phyloP scores from a whole-genome alignment of 352 stramenopile species.

The Pythium coloratum region DNA sequence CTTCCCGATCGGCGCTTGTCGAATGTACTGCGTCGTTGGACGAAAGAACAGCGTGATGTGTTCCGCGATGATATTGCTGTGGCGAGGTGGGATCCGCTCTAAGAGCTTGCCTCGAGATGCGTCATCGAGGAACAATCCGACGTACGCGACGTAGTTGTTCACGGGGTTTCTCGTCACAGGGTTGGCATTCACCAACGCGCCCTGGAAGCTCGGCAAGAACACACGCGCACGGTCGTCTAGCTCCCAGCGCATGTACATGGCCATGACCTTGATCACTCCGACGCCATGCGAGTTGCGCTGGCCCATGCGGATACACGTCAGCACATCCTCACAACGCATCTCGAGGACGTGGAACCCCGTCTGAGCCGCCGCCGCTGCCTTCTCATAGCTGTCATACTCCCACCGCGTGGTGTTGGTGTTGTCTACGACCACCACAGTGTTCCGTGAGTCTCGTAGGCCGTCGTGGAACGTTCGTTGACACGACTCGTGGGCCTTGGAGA shows the following conservation, averaged over 20 bases:
- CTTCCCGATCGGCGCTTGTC: constrained; percentile 45
- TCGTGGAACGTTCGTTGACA: constrained; percentile 45
- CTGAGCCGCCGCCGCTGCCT: background rate
- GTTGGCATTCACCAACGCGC: constrained; percentile 43
- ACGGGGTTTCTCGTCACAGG: constrained; percentile 45
- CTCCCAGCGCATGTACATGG: constrained; percentile 74
- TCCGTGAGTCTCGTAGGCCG: constrained; percentile 26
- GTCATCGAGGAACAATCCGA: constrained; percentile 56
- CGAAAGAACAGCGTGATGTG: constrained; percentile 71
- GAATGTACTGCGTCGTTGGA: constrained; percentile 52
- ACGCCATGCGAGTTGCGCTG: constrained; percentile 74
- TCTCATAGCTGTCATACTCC: constrained; percentile 66
- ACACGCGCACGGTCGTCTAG: constrained; percentile 33
- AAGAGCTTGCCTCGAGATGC: constrained; percentile 38
- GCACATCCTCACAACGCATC: constrained; percentile 48
- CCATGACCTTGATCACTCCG: constrained; percentile 52
- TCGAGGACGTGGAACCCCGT: constrained; percentile 36
- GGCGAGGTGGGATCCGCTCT: constrained; percentile 22
- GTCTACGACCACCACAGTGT: constrained; percentile 59
- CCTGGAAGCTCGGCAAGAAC: constrained; percentile 51
- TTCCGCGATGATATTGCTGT: constrained; percentile 49
- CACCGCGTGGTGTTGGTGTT: constrained; percentile 73
- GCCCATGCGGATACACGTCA: constrained; percentile 53
- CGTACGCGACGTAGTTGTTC: constrained; percentile 41
- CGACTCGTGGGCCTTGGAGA: constrained; percentile 46